A percentile compares a stretch with the other conserved stretches of the same genome.
Evolutionary conservation across 2,329 filamentous ascomycete species (phyloP).

Genomic region (Pseudocercospora eumusae): DNA sequence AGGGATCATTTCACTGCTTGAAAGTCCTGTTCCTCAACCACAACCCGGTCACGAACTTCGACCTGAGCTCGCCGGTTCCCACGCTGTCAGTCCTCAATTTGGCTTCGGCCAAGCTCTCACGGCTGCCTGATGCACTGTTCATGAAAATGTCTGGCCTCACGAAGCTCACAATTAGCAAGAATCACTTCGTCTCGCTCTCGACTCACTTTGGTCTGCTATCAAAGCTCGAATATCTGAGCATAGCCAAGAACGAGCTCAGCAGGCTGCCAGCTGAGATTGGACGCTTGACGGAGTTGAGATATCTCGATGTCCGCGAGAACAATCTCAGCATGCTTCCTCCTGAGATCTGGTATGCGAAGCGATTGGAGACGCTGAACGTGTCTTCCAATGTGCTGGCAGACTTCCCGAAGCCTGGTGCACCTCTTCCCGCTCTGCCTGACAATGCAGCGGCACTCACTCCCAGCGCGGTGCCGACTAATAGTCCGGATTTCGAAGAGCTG

Average conservation of each 20-base stretch:
- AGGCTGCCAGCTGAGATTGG: constrained; percentile 86
- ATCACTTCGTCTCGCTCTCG: constrained; percentile 90
- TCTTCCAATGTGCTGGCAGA: constrained; percentile 90
- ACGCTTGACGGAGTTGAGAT: constrained; percentile 77
- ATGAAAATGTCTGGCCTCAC: constrained; percentile 83
- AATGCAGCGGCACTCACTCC: constrained; percentile 48
- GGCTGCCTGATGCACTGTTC: constrained; percentile 83
- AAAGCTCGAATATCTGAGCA: constrained; percentile 86
- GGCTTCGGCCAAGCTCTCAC: constrained; percentile 85
- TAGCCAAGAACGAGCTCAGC: constrained; percentile 85
- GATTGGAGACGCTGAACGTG: constrained; percentile 86
- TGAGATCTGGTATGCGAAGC: constrained; percentile 94
- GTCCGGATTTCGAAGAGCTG: constrained; percentile 77
- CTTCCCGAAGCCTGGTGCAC: constrained; percentile 80
- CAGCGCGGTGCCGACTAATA: constrained; percentile 46
- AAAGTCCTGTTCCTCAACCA: constrained; percentile 86
- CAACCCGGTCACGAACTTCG: constrained; percentile 92
- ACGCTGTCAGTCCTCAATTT: constrained; percentile 85
- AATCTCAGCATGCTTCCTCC: constrained; percentile 85
- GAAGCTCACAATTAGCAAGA: constrained; percentile 86
- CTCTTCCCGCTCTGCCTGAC: constrained; percentile 52
- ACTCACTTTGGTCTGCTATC: constrained; percentile 79
- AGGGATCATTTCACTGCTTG: constrained; percentile 82
- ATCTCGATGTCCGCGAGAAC: constrained; percentile 88
- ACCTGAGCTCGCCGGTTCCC: constrained; percentile 73